Evolutionary conservation across 768 basidiomycete genomes (phyloP), one percentile per base, ranked within the genome.

Genomic region (Calocera viscosa): DNA sequence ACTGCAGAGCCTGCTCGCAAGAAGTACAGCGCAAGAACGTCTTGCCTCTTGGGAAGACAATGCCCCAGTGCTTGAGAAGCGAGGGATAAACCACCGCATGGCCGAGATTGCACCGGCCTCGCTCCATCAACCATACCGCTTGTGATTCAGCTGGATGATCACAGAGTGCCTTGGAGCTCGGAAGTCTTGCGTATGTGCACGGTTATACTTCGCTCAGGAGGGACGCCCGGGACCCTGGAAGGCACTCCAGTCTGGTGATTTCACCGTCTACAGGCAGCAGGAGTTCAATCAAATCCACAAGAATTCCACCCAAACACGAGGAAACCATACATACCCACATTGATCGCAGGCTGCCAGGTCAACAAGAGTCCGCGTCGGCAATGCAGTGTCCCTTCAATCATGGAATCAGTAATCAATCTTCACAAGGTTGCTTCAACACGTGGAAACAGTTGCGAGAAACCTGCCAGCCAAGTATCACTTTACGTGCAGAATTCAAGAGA

Each of bases 91-190:
- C 53, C 53, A 60, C 53, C 53, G 53, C 53, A 60, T 60, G 53
- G 53, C 53, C 53, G 53, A 60, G 53, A 60, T 60, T 60, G 53
- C 53, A 60, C 53, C 53, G 53, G 53, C 24, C 30, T 60, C 53
- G 53, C 53, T 60, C 49, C 53, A 60, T 60, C 53, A 60, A 32
- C 53, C 11, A 60, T 19, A 22, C 53, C 30, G 53, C 14, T 10
- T 19, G 53, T 60, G 53, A 60, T 60, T 28, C 26, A 28, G 30
- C 26, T 26, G 16, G 53, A 60, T 10, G 30, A 26, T 28, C 22
- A 32, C 11, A 5, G 53, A 60, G 30, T 26, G 14, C 22, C 26
- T 12, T 60, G 30, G 53, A 60, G 30, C 53, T 16, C 2, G 7
- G 53, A 60, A 60, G 53, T 32, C 53, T 32, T 16, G 30, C 14